A percentile compares a stretch with the other conserved stretches of the same genome.
Evolutionary conservation across 306 rosid genomes (phyloP).

Genomic region (Sechiopsis laciniata): DNA sequence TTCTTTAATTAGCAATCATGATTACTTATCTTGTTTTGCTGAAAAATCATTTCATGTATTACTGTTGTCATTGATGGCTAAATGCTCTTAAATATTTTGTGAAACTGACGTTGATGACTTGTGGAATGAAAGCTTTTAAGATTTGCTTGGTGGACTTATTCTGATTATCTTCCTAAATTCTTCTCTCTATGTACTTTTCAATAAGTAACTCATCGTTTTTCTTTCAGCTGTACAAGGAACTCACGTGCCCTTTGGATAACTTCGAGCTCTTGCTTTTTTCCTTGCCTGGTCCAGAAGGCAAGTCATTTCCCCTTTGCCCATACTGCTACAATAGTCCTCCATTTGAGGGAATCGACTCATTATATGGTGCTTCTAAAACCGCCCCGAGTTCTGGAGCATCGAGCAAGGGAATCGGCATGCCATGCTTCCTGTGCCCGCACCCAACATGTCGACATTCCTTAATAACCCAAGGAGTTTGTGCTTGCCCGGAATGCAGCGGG

Average conservation of each 20-base stretch:
- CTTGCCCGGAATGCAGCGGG: constrained; percentile 94
- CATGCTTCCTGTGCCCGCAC: constrained; percentile 88
- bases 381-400: constrained; percentile 43
- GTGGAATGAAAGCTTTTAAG: not conserved
- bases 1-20: not conserved
- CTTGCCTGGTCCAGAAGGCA: constrained; percentile 81
- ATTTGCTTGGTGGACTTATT: not conserved
- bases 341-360: constrained; percentile 76
- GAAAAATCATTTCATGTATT: not conserved
- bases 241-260: constrained; percentile 85
- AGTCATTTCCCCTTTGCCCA: constrained; percentile 87
- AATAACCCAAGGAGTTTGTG: constrained; percentile 80
- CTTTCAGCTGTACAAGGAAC: constrained; percentile 72
- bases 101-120: not conserved
- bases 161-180: not conserved
- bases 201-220: not conserved
- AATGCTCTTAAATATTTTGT: not conserved
- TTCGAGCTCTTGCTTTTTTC: constrained; percentile 84
- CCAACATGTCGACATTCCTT: constrained; percentile 84
- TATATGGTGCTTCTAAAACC: constrained; percentile 48
- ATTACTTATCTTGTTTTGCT: not conserved
- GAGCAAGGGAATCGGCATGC: constrained; percentile 94
- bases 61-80: not conserved
- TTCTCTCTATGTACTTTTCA: not conserved
- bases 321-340: constrained; percentile 96